Evolutionary conservation across 2,329 filamentous ascomycete genomes (phyloP).

Genomic region (Diplodia corticola): DNA sequence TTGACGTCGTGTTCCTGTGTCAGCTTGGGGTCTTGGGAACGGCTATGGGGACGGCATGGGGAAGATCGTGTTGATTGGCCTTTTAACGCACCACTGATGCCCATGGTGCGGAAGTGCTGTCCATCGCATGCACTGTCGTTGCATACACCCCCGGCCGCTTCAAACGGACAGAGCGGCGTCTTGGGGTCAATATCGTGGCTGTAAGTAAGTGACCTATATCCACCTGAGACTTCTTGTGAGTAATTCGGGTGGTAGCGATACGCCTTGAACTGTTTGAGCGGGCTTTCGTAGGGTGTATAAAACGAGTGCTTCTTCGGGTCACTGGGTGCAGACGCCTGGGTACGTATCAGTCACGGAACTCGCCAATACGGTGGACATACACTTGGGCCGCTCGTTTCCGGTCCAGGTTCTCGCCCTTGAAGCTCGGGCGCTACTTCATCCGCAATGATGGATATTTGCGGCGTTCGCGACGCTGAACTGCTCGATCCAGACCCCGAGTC

Average conservation of each 20-base stretch:
- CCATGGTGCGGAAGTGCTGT: slow-evolving; percentile 78
- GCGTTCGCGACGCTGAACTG: slow-evolving; percentile 13
- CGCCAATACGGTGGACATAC: slow-evolving; percentile 29
- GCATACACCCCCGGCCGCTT: slow-evolving; percentile 71
- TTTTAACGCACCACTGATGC: slow-evolving; percentile 69
- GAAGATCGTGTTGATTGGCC: slow-evolving; percentile 17
- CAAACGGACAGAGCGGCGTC: slow-evolving; percentile 73
- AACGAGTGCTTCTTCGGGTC: slow-evolving; percentile 22
- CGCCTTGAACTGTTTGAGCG: slow-evolving; percentile 77
- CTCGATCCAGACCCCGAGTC: background rate
- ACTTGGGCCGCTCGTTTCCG: slow-evolving; percentile 18
- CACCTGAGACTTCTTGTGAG: slow-evolving; percentile 66
- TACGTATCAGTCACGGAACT: slow-evolving; percentile 22
- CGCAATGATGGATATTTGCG: slow-evolving; percentile 29
- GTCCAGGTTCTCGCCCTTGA: slow-evolving; percentile 30
- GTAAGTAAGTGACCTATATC: slow-evolving; percentile 87
- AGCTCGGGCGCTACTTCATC: slow-evolving; percentile 45
- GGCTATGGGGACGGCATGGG: slow-evolving; percentile 17
- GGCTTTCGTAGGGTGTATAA: slow-evolving; percentile 75
- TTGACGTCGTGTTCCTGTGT: slow-evolving; percentile 32
- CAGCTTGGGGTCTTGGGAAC: slow-evolving; percentile 35
- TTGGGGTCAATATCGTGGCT: slow-evolving; percentile 83
- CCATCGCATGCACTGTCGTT: slow-evolving; percentile 70
- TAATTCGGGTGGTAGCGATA: slow-evolving; percentile 88
- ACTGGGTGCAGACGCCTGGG: background rate